Percentiles rank a stretch among this genome's conserved stretches.
Evolutionary conservation across 176 grass and related monocot genomes (phyloP).

Genomic region (Oryza coarctata): DNA sequence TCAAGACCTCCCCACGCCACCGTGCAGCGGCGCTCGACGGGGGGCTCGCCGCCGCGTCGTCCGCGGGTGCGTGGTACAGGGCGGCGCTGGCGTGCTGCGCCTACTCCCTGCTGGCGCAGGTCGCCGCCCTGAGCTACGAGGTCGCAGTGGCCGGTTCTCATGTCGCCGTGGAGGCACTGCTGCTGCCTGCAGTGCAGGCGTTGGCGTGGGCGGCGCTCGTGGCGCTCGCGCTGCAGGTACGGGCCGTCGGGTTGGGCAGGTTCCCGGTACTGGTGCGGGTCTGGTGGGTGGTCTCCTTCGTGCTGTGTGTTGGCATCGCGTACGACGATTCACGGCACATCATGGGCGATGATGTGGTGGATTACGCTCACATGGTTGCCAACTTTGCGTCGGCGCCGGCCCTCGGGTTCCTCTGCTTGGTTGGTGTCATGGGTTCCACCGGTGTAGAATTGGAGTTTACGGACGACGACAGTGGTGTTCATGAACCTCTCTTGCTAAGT

Average conservation of each 20-base stretch:
- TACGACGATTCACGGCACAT: slow-evolving; percentile 47
- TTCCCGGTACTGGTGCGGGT: slow-evolving; percentile 71
- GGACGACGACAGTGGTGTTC: slow-evolving; percentile 42
- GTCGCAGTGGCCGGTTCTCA: slow-evolving; percentile 22
- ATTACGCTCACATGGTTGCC: slow-evolving; percentile 56
- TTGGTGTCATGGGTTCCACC: slow-evolving; percentile 66
- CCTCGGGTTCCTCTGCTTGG: slow-evolving; percentile 68
- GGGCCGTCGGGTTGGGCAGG: slow-evolving; percentile 37
- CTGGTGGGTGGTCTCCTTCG: slow-evolving; percentile 89
- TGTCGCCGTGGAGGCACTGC: slow-evolving; percentile 29
- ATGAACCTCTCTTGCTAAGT: slow-evolving; percentile 55
- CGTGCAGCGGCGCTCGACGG: not conserved
- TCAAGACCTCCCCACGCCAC: slow-evolving; percentile 33
- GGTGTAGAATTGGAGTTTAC: slow-evolving; percentile 49
- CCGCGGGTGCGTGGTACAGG: slow-evolving; percentile 35
- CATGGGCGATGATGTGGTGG: slow-evolving; percentile 24
- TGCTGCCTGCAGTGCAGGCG: slow-evolving; percentile 57
- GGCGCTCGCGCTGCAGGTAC: slow-evolving; percentile 51
- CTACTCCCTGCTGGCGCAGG: slow-evolving; percentile 56
- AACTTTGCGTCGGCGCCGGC: slow-evolving; percentile 69
- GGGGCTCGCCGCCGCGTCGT: not conserved
- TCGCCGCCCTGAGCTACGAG: slow-evolving; percentile 61
- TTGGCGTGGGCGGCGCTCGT: slow-evolving; percentile 61
- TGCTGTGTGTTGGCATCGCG: slow-evolving; percentile 58
- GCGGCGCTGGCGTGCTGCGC: slow-evolving; percentile 52